A percentile compares a stretch with the other conserved stretches of the same genome.
Evolutionary conservation across 2,329 filamentous ascomycete genomes (phyloP).

Genomic region (Microcyclospora pomicola): DNA sequence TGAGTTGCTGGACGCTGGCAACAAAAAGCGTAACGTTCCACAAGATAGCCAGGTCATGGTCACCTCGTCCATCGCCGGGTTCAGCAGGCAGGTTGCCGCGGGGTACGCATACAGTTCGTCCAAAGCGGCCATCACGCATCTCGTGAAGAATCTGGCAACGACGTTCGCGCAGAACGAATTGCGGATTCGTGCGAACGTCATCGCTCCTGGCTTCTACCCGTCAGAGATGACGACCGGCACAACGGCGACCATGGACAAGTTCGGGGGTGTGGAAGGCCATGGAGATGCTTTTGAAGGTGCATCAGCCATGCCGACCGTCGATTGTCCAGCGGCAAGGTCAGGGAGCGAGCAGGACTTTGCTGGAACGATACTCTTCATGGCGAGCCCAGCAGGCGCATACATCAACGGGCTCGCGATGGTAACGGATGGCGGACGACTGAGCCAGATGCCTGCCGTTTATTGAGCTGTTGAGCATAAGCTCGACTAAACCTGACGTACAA

Average conservation of each 20-base stretch:
- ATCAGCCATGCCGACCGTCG: slow-evolving; percentile 11
- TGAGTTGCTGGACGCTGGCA: slow-evolving; percentile 27
- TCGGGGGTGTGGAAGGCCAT: slow-evolving; percentile 10
- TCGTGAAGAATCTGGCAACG: slow-evolving; percentile 38
- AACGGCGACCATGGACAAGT: slow-evolving; percentile 10
- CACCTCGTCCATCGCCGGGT: slow-evolving; percentile 35
- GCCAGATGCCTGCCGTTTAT: slow-evolving; percentile 9
- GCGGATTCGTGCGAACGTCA: slow-evolving; percentile 36
- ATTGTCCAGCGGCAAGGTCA: neutral
- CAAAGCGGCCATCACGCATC: slow-evolving; percentile 35
- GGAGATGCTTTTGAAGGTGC: slow-evolving; percentile 32
- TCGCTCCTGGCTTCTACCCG: slow-evolving; percentile 31
- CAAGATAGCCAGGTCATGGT: slow-evolving; percentile 32
- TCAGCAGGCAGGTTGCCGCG: slow-evolving; percentile 24
- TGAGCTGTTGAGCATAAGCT: slow-evolving; percentile 1
- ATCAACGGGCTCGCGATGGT: slow-evolving; percentile 50
- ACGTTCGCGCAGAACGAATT: slow-evolving; percentile 24
- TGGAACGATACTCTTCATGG: slow-evolving; percentile 51
- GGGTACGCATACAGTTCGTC: slow-evolving; percentile 33
- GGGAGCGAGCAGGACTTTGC: slow-evolving; percentile 38
- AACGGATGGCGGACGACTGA: slow-evolving; percentile 17
- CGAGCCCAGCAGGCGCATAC: slow-evolving; percentile 50
- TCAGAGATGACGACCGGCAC: slow-evolving; percentile 16
- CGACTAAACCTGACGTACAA: no score
- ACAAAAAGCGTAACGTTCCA: slow-evolving; percentile 25